Base-by-base conservation (phyloP, 192 early-diverging fungal species). In the Entomortierella parvispora region DNA sequence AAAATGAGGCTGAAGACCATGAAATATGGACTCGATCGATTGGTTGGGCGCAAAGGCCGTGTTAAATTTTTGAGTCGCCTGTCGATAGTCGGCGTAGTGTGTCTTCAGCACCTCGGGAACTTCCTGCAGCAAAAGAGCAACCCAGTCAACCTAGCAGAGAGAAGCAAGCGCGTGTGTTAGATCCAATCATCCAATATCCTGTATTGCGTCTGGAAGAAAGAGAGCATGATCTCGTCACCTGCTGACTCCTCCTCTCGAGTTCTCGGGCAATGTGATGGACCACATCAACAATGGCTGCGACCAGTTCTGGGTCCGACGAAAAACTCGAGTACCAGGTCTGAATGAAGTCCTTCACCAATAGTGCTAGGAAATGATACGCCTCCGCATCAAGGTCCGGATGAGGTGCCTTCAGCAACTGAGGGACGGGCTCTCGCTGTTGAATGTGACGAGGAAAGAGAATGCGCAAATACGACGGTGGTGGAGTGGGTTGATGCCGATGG, bases 1-100 rank as follows among this genome's bases (percentile, higher is more conserved):
- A 77, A 84, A 83, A 55, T 86, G 85, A 0, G 85, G 85, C 29
- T 86, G 85, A 34, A 84, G 62, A 22, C 85, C 85, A 69, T 86
- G 83, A 59, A 86, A 86, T 3, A 84, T 69, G 3, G 58, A 57
- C 18, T 78, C 71, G 1, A 65, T 68, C 0, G 81, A 66, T 29
- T 68, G 62, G 49, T 83, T 83, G 53, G 81, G 78, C 6, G 74
- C 83, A 53, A 81, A 82, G 32, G 80, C 74, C 17, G 80, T 79
- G 0, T 79, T 48, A 11, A 83, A 54, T 56, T 82, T 79, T 26
- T 56, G 55, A 23, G 69, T 42, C 1, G 81, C 82, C 53, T 84
- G 81, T 47, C 83, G 54, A 46, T 83, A 86, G 50, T 86, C 83
- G 17, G 59, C 42, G 43, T 81, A 84, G 54, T 86, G 85, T 26